Evolutionary conservation across 2,329 filamentous ascomycete species (phyloP).

Genomic region (Colletotrichum kahawae): DNA sequence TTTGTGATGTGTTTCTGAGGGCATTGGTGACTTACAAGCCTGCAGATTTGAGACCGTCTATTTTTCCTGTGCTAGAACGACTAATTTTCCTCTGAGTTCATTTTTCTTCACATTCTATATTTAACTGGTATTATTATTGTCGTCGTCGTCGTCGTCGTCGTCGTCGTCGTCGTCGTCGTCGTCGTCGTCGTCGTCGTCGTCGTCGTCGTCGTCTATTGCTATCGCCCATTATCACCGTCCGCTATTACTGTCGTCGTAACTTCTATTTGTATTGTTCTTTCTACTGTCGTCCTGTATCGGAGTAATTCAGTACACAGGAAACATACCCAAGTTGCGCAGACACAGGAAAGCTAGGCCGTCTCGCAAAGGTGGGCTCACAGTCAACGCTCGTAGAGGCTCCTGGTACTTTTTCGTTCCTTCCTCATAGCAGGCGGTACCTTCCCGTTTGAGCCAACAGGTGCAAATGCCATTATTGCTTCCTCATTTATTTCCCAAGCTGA

Average conservation of each 20-base stretch:
- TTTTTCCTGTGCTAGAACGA: neutral
- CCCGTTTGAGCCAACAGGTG: neutral
- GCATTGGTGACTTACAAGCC: neutral
- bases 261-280: neutral
- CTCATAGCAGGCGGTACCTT: neutral
- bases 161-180: neutral
- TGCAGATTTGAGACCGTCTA: neutral
- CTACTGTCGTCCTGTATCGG: neutral
- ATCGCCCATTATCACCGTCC: neutral
- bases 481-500: neutral
- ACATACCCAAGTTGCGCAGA: neutral
- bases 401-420: neutral
- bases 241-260: neutral
- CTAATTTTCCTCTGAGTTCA: neutral
- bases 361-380: neutral
- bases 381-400: neutral
- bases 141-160: neutral
- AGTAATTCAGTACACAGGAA: neutral
- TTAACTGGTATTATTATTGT: rapidly evolving
- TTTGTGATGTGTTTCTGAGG: too few relatives aligned
- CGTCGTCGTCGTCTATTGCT: too few relatives aligned
- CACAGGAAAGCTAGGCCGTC: neutral
- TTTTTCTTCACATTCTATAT: neutral
- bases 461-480: neutral
- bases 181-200: neutral